Percentiles rank a stretch among this genome's conserved stretches.
These are phyloP conservation scores for Amanita rubescens DNA, from an alignment of 768 basidiomycete genomes.

Conservation along the genomic window DNA sequence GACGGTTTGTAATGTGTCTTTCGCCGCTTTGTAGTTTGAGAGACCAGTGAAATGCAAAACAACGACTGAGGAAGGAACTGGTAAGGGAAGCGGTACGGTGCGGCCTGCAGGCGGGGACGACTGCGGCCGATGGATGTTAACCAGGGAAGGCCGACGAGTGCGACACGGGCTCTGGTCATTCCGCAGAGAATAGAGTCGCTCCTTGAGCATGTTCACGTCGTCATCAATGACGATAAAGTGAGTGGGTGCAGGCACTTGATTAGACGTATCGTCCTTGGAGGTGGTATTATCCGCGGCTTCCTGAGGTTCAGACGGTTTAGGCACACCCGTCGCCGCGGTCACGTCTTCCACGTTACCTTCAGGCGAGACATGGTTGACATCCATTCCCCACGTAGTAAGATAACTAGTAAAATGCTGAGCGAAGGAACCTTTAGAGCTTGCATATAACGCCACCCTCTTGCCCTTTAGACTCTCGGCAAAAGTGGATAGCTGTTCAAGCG, in stretches of 20 bases:
- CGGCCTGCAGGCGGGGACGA: conserved; percentile 82
- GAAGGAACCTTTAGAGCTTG: conserved; percentile 81
- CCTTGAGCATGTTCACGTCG: conserved; percentile 72
- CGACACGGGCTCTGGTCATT: conserved; percentile 40
- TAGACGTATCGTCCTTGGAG: neutral
- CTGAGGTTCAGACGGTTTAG: conserved; percentile 4
- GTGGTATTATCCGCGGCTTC: neutral
- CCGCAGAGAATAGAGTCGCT: conserved; percentile 62
- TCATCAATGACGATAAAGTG: conserved; percentile 88
- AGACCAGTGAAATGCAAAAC: conserved; percentile 91
- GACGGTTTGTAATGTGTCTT: conserved; percentile 74
- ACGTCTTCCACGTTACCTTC: conserved; percentile 44
- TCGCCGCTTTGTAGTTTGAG: conserved; percentile 80
- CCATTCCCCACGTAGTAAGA: conserved; percentile 92
- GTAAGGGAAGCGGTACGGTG: conserved; percentile 25
- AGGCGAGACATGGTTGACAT: conserved; percentile 72
- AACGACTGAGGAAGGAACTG: conserved; percentile 34
- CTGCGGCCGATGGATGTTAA: conserved; percentile 61
- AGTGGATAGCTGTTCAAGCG: conserved; percentile 63
- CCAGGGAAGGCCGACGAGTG: conserved; percentile 52
- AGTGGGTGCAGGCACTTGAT: conserved; percentile 21
- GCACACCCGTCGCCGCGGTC: conserved; percentile 3
- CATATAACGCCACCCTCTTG: conserved; percentile 77
- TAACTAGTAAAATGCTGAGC: conserved; percentile 91
- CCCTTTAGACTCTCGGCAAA: conserved; percentile 83